Evolutionary conservation across 2,329 filamentous ascomycete species (phyloP), one percentile per base, ranked within the genome.

Genomic region (Anisogramma anomala): DNA sequence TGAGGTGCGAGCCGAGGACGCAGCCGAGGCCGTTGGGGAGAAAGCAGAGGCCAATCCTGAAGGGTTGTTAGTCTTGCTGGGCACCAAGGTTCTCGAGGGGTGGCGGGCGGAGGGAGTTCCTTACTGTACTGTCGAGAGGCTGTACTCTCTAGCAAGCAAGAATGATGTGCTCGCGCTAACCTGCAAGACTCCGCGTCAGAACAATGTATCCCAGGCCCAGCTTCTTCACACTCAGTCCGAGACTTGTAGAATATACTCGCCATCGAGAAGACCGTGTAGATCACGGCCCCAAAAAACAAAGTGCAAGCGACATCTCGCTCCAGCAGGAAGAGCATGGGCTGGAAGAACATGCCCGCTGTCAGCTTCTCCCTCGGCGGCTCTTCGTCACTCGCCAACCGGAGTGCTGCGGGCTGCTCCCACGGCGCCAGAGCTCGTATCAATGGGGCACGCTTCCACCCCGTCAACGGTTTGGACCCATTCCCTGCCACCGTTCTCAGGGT

Each of bases 91-190:
- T 10, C 4, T 7, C 7, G 6, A 3, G 8, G 2, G 4, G 8
- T 8, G 15, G 19, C 7, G 6, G 3, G 8, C 4, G 4, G 8
- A n/a, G 15, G 19, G 3, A 3, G 14, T 6, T 5, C 22, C 39
- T 35, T 27, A 41, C 33, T 33, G 19, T 22, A 35, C 6, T 20
- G 25, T 19, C 20, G n/a, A 19, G 3, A 41, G 32, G 11, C 7
- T 13, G 34, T 54, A 59, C 10, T 48, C 46, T 8, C 45, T 49
- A 1, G 49, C 43, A 36, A 60, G 57, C 0, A 58, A 52, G 1
- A 56, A 58, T 0, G 59, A 58, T 23, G 59, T 55, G 8, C 58
- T 60, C 1, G 57, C 54, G 2, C 54, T 58, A n/a, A 60, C 50
- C 3, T 55, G n/a, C n/a, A n/a, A n/a, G n/a, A n/a, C n/a, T n/a